Base-by-base conservation (phyloP, 805 yeast genomes). In the Metschnikowia similis region DNA sequence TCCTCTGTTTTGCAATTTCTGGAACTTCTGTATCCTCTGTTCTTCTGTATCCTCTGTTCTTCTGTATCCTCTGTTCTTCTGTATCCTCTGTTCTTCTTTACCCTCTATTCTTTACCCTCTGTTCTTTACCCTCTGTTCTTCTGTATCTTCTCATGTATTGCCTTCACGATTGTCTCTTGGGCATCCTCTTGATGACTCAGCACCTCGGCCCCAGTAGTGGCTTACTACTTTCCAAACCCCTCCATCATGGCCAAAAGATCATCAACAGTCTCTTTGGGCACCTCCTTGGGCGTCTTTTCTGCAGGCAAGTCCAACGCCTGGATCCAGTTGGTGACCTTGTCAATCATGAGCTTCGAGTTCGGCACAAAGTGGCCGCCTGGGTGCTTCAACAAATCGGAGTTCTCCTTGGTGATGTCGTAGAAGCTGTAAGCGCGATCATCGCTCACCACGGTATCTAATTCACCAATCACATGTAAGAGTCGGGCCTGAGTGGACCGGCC, bases 281-380 rank as follows among this genome's bases (percentile, higher is more conserved):
- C 41, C 10, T 29, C 10, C 10, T 29, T 10, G 31, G 31, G 31
- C 30, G 50, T 52, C 17, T 53, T 54, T 39, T 56, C 47, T 34
- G 53, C 50, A 28, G 52, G 58, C 11, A 45, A 47, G 32, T 53
- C 48, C 14, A 50, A 55, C 2, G 51, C 45, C 44, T 59, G 63
- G 10, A 74, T 69, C 77, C 77, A 74, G 50, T 68, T 70, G 14
- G 66, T 59, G 6, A 72, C 76, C 52, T 71, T 71, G 48, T 69
- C 73, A 1, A 72, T 64, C 52, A 67, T 59, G 13, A 64, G 44
- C 66, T 87, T 87, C 45, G 90, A 85, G 67, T 89, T 89, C 29
- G 98, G 99, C 42, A 92, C 96, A 70, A 87, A 90, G 64, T 92
- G 99, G 1, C 98, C 97, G 53, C 99, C 98, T 8, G 97, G 97